These are phyloP conservation scores for Quercus mongolica DNA, from an alignment of 306 rosid genomes.

Conservation along the genomic window DNA sequence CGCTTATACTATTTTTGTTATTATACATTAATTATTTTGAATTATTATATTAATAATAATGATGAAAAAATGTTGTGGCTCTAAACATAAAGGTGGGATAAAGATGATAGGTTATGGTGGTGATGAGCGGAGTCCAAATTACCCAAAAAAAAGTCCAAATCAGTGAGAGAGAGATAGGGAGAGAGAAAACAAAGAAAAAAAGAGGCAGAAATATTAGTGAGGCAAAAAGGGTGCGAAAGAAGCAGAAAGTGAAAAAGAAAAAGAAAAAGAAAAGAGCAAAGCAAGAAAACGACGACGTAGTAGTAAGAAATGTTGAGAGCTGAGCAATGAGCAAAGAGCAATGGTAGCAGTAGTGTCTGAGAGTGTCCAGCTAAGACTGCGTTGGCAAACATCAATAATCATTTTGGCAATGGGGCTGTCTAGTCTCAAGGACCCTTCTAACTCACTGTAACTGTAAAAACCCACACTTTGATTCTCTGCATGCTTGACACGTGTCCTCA, in stretches of 20 bases:
- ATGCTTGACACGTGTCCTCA: conserved; percentile 48
- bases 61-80: no score
- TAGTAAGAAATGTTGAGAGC: background rate
- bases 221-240: background rate
- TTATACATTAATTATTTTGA: no score
- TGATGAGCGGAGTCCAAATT: no score
- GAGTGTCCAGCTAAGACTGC: conserved; percentile 47
- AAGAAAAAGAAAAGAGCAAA: background rate
- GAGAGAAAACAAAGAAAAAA: background rate
- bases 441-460: background rate
- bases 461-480: conserved; percentile 30
- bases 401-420: conserved; percentile 9
- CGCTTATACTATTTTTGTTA: no score
- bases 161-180: no score
- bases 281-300: conserved; percentile 22
- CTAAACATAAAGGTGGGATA: no score
- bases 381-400: conserved; percentile 62
- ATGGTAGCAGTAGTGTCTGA: no score
- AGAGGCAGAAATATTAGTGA: background rate
- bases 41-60: no score
- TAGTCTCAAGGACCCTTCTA: conserved; percentile 1
- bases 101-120: no score
- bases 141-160: no score
- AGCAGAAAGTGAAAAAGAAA: background rate
- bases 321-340: no score